Base-by-base conservation (phyloP, 2,329 filamentous ascomycete species). In the Venturia nashicola region DNA sequence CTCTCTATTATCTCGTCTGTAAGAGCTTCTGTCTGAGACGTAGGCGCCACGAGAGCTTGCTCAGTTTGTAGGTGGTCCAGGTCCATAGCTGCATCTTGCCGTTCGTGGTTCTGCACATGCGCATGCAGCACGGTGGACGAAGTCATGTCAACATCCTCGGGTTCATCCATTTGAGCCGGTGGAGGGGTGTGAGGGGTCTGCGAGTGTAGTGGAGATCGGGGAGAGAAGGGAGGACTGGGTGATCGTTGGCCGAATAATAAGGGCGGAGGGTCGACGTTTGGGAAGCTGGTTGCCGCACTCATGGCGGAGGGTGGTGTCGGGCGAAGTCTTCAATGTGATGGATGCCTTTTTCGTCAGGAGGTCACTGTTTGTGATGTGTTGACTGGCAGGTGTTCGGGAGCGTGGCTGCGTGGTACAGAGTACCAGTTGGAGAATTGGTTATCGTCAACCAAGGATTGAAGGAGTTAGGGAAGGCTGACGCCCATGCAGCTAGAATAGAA, bases 221-320 rank as follows among this genome's bases (percentile, higher is more conserved):
- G 61, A 11, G 64, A 63, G 63, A 63, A 63, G 32, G 73, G 70
- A 39, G 72, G 69, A 42, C 72, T 70, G 18, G 70, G 68, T 14
- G 65, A 68, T 51, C 64, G 61, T 64, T 72, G 72, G 67, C 67
- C 69, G 68, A 76, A 75, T 65, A 75, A 72, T 61, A 74, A 68
- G 63, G 73, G 71, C 59, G 71, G 71, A 46, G 71, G 69, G 66
- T 76, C 74, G 59, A 75, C 69, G 68, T 70, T 67, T 32, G 68
- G 62, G 55, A 67, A 66, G 62, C 67, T 68, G 40, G 68, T 73
- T 44, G 71, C 70, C 68, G 75, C 71, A 67, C 75, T 76, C 75
- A 76, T 76, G 68, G 69, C 66, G 71, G 67, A 63, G 34, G 20
- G 16, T n/a, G 64, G 63, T 62, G 62, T n/a, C 36, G 18, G 36